These are phyloP conservation scores for Paecilomyces fulvus DNA, from an alignment of 2,329 filamentous ascomycete species.

Conservation along the genomic window DNA sequence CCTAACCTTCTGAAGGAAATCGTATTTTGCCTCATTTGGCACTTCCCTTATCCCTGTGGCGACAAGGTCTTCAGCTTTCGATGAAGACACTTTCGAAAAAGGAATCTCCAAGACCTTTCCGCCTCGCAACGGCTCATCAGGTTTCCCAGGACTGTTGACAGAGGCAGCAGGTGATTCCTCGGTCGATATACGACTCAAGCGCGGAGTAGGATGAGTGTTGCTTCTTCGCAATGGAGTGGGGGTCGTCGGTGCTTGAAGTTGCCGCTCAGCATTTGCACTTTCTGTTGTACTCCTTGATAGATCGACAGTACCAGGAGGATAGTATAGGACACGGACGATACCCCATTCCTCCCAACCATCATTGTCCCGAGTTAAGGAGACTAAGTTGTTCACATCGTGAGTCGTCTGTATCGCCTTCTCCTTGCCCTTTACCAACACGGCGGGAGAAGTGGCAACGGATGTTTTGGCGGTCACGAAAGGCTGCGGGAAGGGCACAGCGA, in stretches of 20 bases:
- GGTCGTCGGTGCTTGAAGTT: conserved; percentile 52
- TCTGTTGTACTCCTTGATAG: conserved; percentile 25
- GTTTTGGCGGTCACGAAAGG: conserved; percentile 48
- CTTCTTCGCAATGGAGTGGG: conserved; percentile 69
- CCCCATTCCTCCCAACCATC: conserved; percentile 67
- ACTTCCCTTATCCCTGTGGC: conserved; percentile 50
- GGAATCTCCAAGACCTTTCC: conserved; percentile 58
- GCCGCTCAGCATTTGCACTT: conserved; percentile 16
- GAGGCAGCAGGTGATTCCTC: conserved; percentile 46
- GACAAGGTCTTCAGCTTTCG: conserved; percentile 29
- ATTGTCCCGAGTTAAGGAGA: conserved; percentile 57
- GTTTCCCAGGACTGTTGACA: conserved; percentile 27
- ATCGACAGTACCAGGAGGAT: conserved; percentile 39
- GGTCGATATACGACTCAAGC: conserved; percentile 38
- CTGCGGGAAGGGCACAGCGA: conserved; percentile 76
- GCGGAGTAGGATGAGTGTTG: conserved; percentile 50
- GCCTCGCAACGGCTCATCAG: conserved; percentile 29
- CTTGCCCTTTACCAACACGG: conserved; percentile 61
- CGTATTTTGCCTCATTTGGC: conserved; percentile 67
- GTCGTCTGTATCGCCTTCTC: conserved; percentile 52
- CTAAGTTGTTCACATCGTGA: conserved; percentile 76
- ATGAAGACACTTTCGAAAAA: conserved; percentile 35
- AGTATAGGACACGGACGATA: conserved; percentile 72
- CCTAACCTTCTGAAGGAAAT: conserved; percentile 74
- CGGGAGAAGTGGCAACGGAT: conserved; percentile 43